Evolutionary conservation across 2,329 filamentous ascomycete genomes (phyloP).

Genomic region (Colletotrichum zoysiae): DNA sequence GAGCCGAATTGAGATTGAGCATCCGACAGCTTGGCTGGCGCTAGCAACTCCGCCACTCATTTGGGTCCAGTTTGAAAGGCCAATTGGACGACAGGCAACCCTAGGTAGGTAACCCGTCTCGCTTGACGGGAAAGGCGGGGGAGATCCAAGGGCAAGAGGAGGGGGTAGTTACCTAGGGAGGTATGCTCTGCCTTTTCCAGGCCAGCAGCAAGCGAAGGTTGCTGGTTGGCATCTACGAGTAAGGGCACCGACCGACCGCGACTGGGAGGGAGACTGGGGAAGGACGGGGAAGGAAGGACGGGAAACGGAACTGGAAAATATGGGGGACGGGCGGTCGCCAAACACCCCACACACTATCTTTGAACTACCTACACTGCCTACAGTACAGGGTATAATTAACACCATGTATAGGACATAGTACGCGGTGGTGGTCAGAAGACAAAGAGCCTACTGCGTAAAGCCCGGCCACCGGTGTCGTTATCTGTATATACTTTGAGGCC

Average conservation of each 20-base stretch:
- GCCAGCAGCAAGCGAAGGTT: background rate
- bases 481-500: no score
- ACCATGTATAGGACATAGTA: no score
- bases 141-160: background rate
- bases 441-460: no score
- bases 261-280: slow-evolving; percentile 6
- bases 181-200: background rate
- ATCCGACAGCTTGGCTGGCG: slow-evolving; percentile 36
- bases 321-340: slow-evolving; percentile 13
- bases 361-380: no score
- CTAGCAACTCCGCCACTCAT: slow-evolving; percentile 36
- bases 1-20: slow-evolving; percentile 20
- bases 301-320: slow-evolving; percentile 5
- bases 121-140: slow-evolving; percentile 5
- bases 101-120: background rate
- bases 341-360: no score
- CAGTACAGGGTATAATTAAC: no score
- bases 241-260: background rate
- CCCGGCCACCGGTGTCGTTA: no score
- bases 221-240: background rate
- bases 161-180: background rate
- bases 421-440: no score
- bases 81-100: slow-evolving; percentile 20
- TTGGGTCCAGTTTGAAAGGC: background rate
- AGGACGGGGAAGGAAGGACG: background rate